Evolutionary conservation across 2,329 filamentous ascomycete species (phyloP).

Genomic region (Aspergillus oerlinghausenensis): DNA sequence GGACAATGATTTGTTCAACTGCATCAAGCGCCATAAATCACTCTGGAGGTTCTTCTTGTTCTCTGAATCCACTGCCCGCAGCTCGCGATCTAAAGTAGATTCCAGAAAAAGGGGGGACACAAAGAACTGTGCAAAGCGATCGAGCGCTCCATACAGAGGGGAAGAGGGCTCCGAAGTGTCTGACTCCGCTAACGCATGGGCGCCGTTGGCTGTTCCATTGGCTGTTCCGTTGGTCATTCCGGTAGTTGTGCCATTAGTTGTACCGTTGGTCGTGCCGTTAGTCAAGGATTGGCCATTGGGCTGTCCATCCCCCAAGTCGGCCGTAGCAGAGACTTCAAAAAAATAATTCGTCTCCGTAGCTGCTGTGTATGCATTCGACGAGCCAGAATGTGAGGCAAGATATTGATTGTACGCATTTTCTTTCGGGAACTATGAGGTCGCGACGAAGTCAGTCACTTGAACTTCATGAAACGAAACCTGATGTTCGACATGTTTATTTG

Average conservation of each 20-base stretch:
- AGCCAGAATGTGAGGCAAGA: conserved; percentile 80
- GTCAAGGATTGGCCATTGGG: conserved; percentile 23
- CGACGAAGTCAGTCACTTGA: background rate
- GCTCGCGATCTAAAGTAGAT: conserved; percentile 78
- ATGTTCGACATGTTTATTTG: background rate
- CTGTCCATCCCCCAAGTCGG: conserved; percentile 40
- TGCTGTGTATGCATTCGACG: conserved; percentile 92
- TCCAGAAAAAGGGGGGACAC: conserved; percentile 80
- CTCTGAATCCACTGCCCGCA: conserved; percentile 87
- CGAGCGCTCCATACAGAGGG: conserved; percentile 75
- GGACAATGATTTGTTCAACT: conserved; percentile 82
- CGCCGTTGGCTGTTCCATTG: conserved; percentile 21
- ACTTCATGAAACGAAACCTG: background rate
- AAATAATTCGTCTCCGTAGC: conserved; percentile 95
- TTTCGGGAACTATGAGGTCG: conserved; percentile 63
- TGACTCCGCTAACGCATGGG: conserved; percentile 11
- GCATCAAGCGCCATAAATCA: conserved; percentile 80
- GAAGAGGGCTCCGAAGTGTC: conserved; percentile 34
- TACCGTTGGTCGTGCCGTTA: conserved; percentile 22
- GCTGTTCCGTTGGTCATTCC: conserved; percentile 19
- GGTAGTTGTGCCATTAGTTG: conserved; percentile 20
- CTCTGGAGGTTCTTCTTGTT: conserved; percentile 97
- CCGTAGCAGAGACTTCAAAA: conserved; percentile 86
- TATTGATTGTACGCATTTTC: conserved; percentile 97
- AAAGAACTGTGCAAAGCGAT: conserved; percentile 93